A percentile compares a stretch with the other conserved stretches of the same genome.
Conservation (phyloP, 2,329 filamentous ascomycete species). For the Fusarium setosum region DNA sequence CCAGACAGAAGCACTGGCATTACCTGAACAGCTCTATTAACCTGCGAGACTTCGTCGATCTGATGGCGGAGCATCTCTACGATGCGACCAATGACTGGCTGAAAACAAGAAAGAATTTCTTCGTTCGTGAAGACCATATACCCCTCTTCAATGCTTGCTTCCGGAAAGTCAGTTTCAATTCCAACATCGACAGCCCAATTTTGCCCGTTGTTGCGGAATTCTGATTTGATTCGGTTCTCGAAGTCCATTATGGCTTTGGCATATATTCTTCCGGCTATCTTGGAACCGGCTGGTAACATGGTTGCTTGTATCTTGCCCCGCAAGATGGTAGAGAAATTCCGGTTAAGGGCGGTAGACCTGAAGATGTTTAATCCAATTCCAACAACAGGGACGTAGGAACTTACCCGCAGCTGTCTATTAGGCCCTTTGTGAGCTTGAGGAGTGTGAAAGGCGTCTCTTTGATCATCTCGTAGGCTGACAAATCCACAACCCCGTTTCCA, state of each 20-base stretch:
- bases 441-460: slow-evolving; percentile 98
- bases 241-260: slow-evolving; percentile 99
- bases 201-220: slow-evolving; percentile 98
- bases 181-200: slow-evolving; percentile 99
- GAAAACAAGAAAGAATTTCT: slow-evolving; percentile 98
- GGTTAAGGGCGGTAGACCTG: slow-evolving; percentile 96
- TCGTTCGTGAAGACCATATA: slow-evolving; percentile 99
- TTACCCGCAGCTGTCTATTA: slow-evolving; percentile 77
- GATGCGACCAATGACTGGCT: slow-evolving; percentile 97
- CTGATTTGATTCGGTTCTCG: slow-evolving; percentile 99
- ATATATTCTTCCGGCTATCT: slow-evolving; percentile 97
- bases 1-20: too few species aligned
- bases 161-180: slow-evolving; percentile 97
- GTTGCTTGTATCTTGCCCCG: slow-evolving; percentile 99
- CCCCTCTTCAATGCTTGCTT: slow-evolving; percentile 97
- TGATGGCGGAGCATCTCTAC: slow-evolving; percentile 74
- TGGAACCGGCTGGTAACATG: slow-evolving; percentile 97
- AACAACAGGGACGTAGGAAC: too few species aligned
- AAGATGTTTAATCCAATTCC: slow-evolving; percentile 56
- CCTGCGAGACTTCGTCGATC: too few species aligned
- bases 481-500: slow-evolving; percentile 96
- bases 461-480: slow-evolving; percentile 98
- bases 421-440: slow-evolving; percentile 95
- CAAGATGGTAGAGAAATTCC: slow-evolving; percentile 98
- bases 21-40: too few species aligned